Evolutionary conservation across 352 stramenopile species (phyloP).

Genomic region (Pythium myriotylum): DNA sequence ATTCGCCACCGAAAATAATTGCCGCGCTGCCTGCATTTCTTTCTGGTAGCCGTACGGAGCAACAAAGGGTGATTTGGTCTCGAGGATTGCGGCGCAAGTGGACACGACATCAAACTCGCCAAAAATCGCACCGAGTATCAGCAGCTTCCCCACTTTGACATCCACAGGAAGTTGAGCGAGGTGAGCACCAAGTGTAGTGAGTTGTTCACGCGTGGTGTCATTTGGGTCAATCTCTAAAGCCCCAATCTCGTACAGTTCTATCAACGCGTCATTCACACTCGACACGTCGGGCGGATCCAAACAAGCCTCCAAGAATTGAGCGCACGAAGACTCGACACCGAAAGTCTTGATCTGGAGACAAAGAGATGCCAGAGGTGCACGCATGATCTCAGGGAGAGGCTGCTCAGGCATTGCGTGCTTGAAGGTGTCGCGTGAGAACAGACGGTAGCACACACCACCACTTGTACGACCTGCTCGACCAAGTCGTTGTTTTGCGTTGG

Average conservation of each 20-base stretch:
- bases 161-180: conserved; percentile 96
- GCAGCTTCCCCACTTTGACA: conserved; percentile 96
- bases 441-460: conserved; percentile 87
- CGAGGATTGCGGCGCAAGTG: conserved; percentile 72
- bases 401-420: conserved; percentile 74
- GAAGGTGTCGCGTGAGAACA: conserved; percentile 86
- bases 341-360: conserved; percentile 96
- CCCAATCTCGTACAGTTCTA: conserved; percentile 89
- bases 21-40: conserved; percentile 66
- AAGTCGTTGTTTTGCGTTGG: conserved; percentile 89
- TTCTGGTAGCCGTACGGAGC: conserved; percentile 68
- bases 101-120: conserved; percentile 75
- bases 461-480: conserved; percentile 93
- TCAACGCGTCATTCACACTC: conserved; percentile 90
- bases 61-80: conserved; percentile 85
- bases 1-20: conserved; percentile 55
- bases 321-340: conserved; percentile 61
- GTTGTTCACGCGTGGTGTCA: conserved; percentile 37
- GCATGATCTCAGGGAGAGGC: conserved; percentile 94
- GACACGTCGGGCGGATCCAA: conserved; percentile 91
- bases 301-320: conserved; percentile 89
- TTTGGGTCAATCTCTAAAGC: conserved; percentile 57
- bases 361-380: conserved; percentile 95
- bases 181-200: conserved; percentile 94
- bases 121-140: conserved; percentile 96